A percentile compares a stretch with the other conserved stretches of the same genome.
Evolutionary conservation across 2,329 filamentous ascomycete genomes (phyloP).

Genomic region (Phialophora chinensis): DNA sequence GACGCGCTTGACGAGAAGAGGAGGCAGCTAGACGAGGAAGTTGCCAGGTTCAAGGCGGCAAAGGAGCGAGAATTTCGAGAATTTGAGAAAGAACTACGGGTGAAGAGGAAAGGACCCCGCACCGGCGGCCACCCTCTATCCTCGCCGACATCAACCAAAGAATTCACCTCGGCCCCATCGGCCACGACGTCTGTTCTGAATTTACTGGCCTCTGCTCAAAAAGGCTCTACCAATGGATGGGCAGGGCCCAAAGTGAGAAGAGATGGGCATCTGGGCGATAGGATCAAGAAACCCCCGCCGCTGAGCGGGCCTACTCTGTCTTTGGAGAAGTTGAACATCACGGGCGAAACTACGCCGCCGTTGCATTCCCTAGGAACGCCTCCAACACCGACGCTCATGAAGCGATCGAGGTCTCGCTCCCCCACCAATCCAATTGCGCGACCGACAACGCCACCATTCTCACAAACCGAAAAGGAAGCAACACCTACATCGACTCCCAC

Average conservation of each 20-base stretch:
- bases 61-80: constrained; percentile 41
- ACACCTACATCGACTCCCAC: constrained; percentile 19
- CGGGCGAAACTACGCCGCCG: constrained; percentile 31
- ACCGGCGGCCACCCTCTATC: constrained; percentile 2
- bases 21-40: constrained; percentile 39
- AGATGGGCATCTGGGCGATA: constrained; percentile 25
- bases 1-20: constrained; percentile 38
- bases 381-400: constrained; percentile 26
- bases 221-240: constrained; percentile 23
- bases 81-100: constrained; percentile 38
- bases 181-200: constrained; percentile 20
- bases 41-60: constrained; percentile 37
- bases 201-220: constrained; percentile 27
- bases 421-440: constrained; percentile 7
- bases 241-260: constrained; percentile 20
- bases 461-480: constrained; percentile 14
- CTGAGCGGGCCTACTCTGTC: constrained; percentile 36
- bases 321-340: constrained; percentile 36
- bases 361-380: constrained; percentile 29
- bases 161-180: constrained; percentile 9
- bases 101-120: constrained; percentile 27
- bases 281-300: constrained; percentile 26
- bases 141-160: constrained; percentile 16
- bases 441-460: constrained; percentile 20
- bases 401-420: constrained; percentile 16